These are phyloP conservation scores for Cladosporium cucumerinum DNA, from an alignment of 2,329 filamentous ascomycete genomes.

Conservation along the genomic window DNA sequence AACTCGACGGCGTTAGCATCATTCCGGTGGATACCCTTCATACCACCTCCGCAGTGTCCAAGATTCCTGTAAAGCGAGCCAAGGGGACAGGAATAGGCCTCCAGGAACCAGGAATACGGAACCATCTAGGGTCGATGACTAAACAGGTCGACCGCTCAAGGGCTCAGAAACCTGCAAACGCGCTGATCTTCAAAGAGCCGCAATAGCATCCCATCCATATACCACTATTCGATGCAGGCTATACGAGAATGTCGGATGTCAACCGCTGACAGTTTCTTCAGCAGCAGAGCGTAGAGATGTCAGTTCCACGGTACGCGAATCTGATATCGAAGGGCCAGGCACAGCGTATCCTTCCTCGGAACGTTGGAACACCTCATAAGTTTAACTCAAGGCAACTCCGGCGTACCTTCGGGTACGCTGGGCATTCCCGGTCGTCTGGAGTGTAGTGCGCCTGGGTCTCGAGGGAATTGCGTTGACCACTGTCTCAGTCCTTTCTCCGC, in stretches of 20 bases:
- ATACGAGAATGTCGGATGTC: not conserved
- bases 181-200: not conserved
- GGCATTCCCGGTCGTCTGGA: not conserved
- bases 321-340: not conserved
- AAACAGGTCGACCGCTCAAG: not conserved
- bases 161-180: not conserved
- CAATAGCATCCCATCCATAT: not conserved
- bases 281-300: no score
- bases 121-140: not conserved
- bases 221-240: not conserved
- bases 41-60: not conserved
- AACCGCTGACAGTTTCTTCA: not conserved
- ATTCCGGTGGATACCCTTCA: not conserved
- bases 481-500: not conserved
- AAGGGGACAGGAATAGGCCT: not conserved
- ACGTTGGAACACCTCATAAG: not conserved
- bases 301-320: not conserved
- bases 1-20: not conserved
- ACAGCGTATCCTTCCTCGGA: not conserved
- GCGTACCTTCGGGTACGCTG: not conserved
- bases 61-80: not conserved
- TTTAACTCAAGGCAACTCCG: not conserved
- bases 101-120: not conserved
- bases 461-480: not conserved
- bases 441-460: not conserved